These are phyloP conservation scores for Saturnispora saitoi DNA, from an alignment of 805 yeast species.

Conservation along the genomic window DNA sequence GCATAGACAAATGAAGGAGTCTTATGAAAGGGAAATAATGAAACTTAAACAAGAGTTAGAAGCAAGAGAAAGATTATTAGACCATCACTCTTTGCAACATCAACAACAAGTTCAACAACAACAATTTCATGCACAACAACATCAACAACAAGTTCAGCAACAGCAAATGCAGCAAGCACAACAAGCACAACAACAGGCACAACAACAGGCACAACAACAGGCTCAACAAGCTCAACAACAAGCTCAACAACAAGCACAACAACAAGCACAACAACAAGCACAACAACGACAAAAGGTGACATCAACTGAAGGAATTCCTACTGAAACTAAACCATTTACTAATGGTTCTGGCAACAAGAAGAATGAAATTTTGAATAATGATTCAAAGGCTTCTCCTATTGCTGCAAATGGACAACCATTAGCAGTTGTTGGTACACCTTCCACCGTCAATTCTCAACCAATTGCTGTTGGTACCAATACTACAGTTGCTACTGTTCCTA, in stretches of 20 bases:
- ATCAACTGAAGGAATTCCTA: slow-evolving; percentile 1
- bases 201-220: slow-evolving; percentile 27
- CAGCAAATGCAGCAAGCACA: slow-evolving; percentile 31
- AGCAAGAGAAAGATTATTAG: slow-evolving; percentile 56
- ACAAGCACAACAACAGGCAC: slow-evolving; percentile 31
- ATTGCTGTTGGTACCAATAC: slow-evolving; percentile 5
- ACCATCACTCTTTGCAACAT: slow-evolving; percentile 32
- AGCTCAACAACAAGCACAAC: slow-evolving; percentile 22
- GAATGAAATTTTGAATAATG: slow-evolving; percentile 8
- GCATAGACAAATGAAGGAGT: slow-evolving; percentile 90
- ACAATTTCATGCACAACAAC: slow-evolving; percentile 25
- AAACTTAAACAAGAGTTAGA: slow-evolving; percentile 82
- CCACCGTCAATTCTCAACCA: not conserved
- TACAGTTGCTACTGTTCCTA: slow-evolving; percentile 9
- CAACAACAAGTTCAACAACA: slow-evolving; percentile 33
- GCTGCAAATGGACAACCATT: not conserved
- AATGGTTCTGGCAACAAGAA: slow-evolving; percentile 3
- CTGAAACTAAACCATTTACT: slow-evolving; percentile 1
- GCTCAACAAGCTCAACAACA: slow-evolving; percentile 20
- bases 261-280: slow-evolving; percentile 20
- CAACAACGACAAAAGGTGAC: not conserved
- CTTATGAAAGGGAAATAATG: slow-evolving; percentile 87
- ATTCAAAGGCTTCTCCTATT: not conserved
- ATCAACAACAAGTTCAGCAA: slow-evolving; percentile 29
- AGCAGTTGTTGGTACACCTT: not conserved